phyloP scores from a whole-genome alignment of 495 filamentous ascomycete species.

The Tuber melanosporum region DNA sequence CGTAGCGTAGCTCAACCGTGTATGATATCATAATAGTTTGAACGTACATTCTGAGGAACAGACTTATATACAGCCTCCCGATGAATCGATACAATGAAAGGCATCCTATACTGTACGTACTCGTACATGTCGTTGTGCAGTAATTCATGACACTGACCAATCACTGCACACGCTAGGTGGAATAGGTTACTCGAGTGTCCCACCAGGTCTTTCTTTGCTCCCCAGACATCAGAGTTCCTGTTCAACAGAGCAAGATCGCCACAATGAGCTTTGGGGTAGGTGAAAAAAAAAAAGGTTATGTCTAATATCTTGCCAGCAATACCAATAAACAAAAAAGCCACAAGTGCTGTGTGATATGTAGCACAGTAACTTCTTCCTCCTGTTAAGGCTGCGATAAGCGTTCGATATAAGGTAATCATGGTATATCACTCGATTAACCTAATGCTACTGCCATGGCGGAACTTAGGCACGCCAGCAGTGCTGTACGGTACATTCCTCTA shows the following conservation, averaged over 20 bases:
- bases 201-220: not conserved
- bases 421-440: not conserved
- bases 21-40: not conserved
- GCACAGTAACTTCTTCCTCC: not conserved
- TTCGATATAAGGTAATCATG: not conserved
- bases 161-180: too few species aligned
- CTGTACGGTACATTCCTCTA: not conserved
- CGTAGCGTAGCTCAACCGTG: not conserved
- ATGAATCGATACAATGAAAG: not conserved
- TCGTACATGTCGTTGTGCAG: not conserved
- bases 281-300: not conserved
- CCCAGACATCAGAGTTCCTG: not conserved
- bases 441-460: not conserved
- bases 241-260: not conserved
- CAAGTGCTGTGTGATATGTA: not conserved
- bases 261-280: not conserved
- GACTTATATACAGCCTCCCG: not conserved
- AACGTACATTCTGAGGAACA: not conserved
- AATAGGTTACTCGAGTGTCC: not conserved
- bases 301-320: not conserved
- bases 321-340: not conserved
- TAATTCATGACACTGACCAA: not conserved
- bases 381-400: not conserved
- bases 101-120: not conserved
- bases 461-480: not conserved